A percentile compares a stretch with the other conserved stretches of the same genome.
These are phyloP conservation scores for Aspergillus ibericus DNA, from an alignment of 2,329 filamentous ascomycete species.

Conservation along the genomic window DNA sequence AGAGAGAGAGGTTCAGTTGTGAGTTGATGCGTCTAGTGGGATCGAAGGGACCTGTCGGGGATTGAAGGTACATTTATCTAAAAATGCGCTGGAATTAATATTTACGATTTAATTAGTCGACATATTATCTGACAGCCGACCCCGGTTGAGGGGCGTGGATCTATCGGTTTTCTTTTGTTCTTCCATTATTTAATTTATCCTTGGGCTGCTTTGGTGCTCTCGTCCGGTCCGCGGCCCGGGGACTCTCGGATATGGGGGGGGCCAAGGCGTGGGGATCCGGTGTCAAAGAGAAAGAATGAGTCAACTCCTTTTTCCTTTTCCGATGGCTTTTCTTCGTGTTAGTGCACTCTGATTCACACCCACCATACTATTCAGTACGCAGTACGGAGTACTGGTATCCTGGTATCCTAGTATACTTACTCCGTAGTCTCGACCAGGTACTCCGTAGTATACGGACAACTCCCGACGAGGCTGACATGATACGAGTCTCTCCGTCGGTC, in stretches of 20 bases:
- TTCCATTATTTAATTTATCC: neutral
- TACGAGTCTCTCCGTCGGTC: neutral
- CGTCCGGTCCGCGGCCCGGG: constrained; percentile 22
- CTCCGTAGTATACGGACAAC: too few relatives aligned
- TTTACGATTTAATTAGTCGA: too few relatives aligned
- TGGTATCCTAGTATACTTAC: too few relatives aligned
- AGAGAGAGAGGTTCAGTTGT: neutral
- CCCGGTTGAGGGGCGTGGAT: constrained; percentile 16
- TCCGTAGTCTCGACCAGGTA: too few relatives aligned
- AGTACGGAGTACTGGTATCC: too few relatives aligned
- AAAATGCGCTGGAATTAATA: neutral
- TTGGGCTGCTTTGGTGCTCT: constrained; percentile 4
- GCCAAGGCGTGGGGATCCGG: constrained; percentile 17
- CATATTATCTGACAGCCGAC: constrained; percentile 11
- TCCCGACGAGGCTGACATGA: neutral
- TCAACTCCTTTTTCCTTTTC: neutral
- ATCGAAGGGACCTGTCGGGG: neutral
- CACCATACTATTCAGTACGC: too few relatives aligned
- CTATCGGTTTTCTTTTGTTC: constrained; percentile 15
- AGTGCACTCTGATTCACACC: neutral
- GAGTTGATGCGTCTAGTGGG: constrained; percentile 15
- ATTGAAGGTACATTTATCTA: neutral
- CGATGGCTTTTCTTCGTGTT: neutral
- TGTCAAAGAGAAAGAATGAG: constrained; percentile 13
- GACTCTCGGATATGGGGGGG: constrained; percentile 23